Evolutionary conservation across 2,329 filamentous ascomycete species (phyloP).

Genomic region (Aplosporella prunicola): DNA sequence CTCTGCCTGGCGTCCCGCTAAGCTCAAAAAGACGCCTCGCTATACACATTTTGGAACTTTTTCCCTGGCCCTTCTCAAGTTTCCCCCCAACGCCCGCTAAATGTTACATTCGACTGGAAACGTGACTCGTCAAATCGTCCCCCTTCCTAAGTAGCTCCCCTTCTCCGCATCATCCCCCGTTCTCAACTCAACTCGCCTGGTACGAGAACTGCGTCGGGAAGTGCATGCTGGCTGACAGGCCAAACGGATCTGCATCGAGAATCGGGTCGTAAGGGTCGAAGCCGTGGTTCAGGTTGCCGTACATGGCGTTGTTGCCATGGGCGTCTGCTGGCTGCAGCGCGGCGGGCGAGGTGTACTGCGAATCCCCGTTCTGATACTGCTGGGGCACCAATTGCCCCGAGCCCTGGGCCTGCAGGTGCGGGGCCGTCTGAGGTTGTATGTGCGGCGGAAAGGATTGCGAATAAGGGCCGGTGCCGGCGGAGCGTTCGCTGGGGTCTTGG

Average conservation of each 20-base stretch:
- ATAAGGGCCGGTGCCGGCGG: conserved; percentile 59
- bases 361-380: conserved; percentile 10
- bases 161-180: conserved; percentile 15
- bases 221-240: conserved; percentile 87
- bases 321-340: conserved; percentile 24
- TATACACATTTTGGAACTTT: conserved; percentile 2
- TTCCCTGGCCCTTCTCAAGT: background rate
- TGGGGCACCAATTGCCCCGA: conserved; percentile 20
- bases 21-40: conserved; percentile 5
- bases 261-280: conserved; percentile 74
- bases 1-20: no score
- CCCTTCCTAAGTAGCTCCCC: conserved; percentile 5
- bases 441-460: conserved; percentile 44
- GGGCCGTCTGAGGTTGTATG: conserved; percentile 29
- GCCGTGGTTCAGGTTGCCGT: conserved; percentile 41
- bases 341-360: conserved; percentile 24
- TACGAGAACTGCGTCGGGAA: conserved; percentile 80
- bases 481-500: conserved; percentile 55
- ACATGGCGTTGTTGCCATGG: conserved; percentile 24
- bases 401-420: conserved; percentile 24
- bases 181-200: conserved; percentile 29
- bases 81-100: conserved; percentile 7
- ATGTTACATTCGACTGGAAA: conserved; percentile 5
- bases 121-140: conserved; percentile 6
- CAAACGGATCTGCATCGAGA: conserved; percentile 88